Conservation (phyloP, 768 basidiomycete genomes). For the Pleurotus giganteus region DNA sequence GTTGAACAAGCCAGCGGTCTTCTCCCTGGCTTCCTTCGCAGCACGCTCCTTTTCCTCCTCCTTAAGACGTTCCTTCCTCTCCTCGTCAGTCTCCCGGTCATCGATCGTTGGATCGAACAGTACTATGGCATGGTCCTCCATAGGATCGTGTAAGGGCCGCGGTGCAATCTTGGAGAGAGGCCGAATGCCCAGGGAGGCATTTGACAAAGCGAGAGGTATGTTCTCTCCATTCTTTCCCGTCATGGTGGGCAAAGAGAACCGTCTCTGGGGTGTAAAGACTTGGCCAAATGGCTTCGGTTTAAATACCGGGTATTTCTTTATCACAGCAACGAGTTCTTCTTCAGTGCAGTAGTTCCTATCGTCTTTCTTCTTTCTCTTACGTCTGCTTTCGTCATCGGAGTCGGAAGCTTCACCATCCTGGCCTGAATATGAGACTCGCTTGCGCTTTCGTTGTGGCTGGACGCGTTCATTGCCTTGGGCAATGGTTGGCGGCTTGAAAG, state of each 20-base stretch:
- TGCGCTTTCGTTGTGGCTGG: constrained; percentile 79
- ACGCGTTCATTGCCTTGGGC: constrained; percentile 43
- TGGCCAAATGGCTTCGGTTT: constrained; percentile 76
- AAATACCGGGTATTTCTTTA: constrained; percentile 76
- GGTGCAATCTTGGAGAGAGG: constrained; percentile 80
- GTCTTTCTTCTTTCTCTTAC: constrained; percentile 67
- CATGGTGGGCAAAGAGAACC: constrained; percentile 87
- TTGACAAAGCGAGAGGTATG: constrained; percentile 54
- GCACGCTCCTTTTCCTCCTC: constrained; percentile 68
- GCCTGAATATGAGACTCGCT: constrained; percentile 84
- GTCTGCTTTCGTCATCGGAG: constrained; percentile 48
- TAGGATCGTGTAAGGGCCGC: constrained; percentile 93
- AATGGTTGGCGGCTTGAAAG: constrained; percentile 73
- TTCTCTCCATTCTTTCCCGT: constrained; percentile 64
- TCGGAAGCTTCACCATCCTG: constrained; percentile 57
- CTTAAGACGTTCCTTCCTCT: constrained; percentile 69
- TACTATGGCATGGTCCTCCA: constrained; percentile 97
- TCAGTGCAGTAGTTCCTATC: constrained; percentile 56
- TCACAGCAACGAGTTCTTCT: constrained; percentile 58
- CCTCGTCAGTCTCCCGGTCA: constrained; percentile 87
- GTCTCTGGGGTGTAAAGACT: constrained; percentile 36
- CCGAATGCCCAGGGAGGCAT: constrained; percentile 81
- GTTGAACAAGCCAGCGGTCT: constrained; percentile 73
- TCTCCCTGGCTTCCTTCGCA: constrained; percentile 62
- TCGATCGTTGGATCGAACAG: constrained; percentile 96